phyloP scores from a whole-genome alignment of 352 stramenopile species.

The Pythium diclinum region DNA sequence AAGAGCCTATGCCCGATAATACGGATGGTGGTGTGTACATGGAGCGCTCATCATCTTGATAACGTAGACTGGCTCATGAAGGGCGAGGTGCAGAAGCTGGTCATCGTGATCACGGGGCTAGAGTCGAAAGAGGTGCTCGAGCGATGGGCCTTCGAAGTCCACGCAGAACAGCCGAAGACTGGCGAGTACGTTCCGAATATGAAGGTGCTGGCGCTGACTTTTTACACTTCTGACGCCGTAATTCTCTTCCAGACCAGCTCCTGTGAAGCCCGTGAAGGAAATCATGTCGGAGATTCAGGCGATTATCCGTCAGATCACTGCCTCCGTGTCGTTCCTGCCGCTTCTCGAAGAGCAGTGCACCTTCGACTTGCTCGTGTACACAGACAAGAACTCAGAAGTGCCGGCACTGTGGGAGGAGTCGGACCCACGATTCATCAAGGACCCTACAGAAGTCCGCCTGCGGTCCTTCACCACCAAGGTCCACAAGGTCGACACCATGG shows the following conservation, averaged over 20 bases:
- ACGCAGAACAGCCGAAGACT: conserved; percentile 52
- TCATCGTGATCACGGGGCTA: conserved; percentile 97
- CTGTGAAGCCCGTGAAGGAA: conserved; percentile 85
- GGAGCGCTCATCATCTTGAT: background rate
- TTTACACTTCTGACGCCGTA: background rate
- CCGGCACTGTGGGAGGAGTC: conserved; percentile 97
- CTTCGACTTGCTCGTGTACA: conserved; percentile 99
- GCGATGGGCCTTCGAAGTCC: conserved; percentile 98
- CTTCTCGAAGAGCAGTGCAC: conserved; percentile 97
- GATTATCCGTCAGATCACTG: conserved; percentile 99
- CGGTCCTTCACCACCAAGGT: conserved; percentile 98
- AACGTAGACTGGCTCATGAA: conserved; percentile 91
- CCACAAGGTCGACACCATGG: conserved; percentile 98
- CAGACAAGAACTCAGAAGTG: conserved; percentile 94
- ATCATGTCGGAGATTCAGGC: conserved; percentile 99
- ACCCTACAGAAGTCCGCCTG: conserved; percentile 97
- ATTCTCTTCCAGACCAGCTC: conserved; percentile 24
- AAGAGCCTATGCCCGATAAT: background rate
- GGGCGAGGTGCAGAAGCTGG: conserved; percentile 95
- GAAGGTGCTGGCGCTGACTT: background rate
- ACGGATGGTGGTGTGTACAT: background rate
- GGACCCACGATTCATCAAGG: conserved; percentile 97
- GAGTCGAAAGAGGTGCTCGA: conserved; percentile 97
- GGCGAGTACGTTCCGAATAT: conserved; percentile 22
- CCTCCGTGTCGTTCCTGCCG: conserved; percentile 98